Conservation (phyloP, 176 grass and related monocot species). For the Chloris gayana region DNA sequence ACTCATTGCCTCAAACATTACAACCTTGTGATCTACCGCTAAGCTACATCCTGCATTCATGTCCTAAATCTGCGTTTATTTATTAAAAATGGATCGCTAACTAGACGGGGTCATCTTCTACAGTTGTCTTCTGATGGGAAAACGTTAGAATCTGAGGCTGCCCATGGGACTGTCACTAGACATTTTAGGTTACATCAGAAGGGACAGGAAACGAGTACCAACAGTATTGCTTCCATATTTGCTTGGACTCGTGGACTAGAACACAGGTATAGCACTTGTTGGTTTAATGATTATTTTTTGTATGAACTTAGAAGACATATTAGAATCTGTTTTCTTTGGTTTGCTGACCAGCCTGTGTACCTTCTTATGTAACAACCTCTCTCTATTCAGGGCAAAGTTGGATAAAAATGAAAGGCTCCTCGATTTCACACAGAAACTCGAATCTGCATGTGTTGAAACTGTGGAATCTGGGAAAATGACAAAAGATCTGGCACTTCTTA, state of each 20-base stretch:
- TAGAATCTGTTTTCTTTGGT: not conserved
- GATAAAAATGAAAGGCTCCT: conserved; percentile 75
- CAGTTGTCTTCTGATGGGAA: conserved; percentile 95
- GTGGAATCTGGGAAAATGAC: conserved; percentile 98
- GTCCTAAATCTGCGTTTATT: not conserved
- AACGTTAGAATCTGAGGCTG: conserved; percentile 94
- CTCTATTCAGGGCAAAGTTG: conserved; percentile 78
- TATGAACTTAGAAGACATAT: not conserved
- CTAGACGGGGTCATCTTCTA: conserved; percentile 36
- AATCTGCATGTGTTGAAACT: conserved; percentile 84
- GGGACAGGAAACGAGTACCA: conserved; percentile 96
- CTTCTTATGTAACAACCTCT: conserved; percentile 18
- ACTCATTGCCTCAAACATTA: not conserved
- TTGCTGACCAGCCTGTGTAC: conserved; percentile 2
- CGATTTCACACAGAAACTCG: conserved; percentile 81
- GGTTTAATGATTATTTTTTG: not conserved
- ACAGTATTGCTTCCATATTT: conserved; percentile 98
- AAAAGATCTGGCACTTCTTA: conserved; percentile 96
- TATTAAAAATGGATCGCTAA: conserved; percentile 37
- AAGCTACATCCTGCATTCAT: not conserved
- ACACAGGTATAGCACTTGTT: conserved; percentile 64
- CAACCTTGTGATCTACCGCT: not conserved
- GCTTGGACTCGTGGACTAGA: conserved; percentile 96
- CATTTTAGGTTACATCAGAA: conserved; percentile 93
- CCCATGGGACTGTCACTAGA: conserved; percentile 95